phyloP scores from a whole-genome alignment of 148 eudicot genomes.

The Nyssa sinensis region DNA sequence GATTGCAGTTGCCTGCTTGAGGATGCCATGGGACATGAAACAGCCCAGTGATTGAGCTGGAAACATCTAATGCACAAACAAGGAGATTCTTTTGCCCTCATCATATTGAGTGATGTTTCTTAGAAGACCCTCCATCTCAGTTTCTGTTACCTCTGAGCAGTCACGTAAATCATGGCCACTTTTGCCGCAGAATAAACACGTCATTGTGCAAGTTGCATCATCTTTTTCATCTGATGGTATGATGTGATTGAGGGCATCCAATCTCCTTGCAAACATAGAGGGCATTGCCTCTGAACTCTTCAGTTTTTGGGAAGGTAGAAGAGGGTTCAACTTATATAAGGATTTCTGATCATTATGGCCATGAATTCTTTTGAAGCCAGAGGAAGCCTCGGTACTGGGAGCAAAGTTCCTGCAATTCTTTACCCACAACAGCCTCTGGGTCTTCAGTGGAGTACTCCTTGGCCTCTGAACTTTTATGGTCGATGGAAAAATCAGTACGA shows the following conservation, averaged over 20 bases:
- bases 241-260: slow-evolving; percentile 49
- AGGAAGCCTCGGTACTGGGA: slow-evolving; percentile 10
- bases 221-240: slow-evolving; percentile 15
- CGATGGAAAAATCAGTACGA: slow-evolving; percentile 3
- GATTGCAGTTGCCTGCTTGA: slow-evolving; percentile 5
- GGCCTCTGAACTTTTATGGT: slow-evolving; percentile 18
- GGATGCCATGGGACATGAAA: slow-evolving; percentile 39
- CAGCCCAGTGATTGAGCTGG: slow-evolving; percentile 59
- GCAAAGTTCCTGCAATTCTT: slow-evolving; percentile 2
- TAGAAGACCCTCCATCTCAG: slow-evolving; percentile 38
- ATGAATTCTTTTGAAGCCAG: slow-evolving; percentile 15
- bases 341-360: slow-evolving; percentile 13
- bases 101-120: slow-evolving; percentile 14
- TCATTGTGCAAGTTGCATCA: slow-evolving; percentile 3
- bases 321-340: not conserved
- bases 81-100: slow-evolving; percentile 31
- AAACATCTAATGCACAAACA: slow-evolving; percentile 55
- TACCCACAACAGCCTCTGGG: not conserved
- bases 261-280: slow-evolving; percentile 46
- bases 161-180: slow-evolving; percentile 41
- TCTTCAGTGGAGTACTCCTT: slow-evolving; percentile 10
- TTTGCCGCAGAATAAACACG: slow-evolving; percentile 50
- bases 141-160: slow-evolving; percentile 38
- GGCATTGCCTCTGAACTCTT: slow-evolving; percentile 44
- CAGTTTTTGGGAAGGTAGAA: slow-evolving; percentile 12